phyloP scores from a whole-genome alignment of 345 rosid species.

The Viola odorata region DNA sequence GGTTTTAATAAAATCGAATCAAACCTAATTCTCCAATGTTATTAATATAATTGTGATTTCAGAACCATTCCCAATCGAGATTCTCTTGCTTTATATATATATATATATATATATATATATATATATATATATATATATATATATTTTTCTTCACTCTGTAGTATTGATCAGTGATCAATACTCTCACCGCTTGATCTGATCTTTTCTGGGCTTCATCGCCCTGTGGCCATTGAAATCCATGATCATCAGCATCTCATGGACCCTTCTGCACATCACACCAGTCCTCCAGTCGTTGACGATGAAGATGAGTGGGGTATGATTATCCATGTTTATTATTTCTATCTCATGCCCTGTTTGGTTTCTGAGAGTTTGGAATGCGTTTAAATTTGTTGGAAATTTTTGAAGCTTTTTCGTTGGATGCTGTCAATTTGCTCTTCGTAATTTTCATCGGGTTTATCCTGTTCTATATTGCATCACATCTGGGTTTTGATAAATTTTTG shows the following conservation, averaged over 20 bases:
- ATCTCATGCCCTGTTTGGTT: conserved; percentile 8
- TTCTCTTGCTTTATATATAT: not conserved
- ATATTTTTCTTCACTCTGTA: not conserved
- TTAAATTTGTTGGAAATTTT: conserved; percentile 1
- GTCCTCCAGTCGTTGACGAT: conserved; percentile 39
- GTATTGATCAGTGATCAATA: conserved; percentile 2
- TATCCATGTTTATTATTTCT: not conserved
- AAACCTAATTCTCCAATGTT: not conserved
- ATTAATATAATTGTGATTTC: not conserved
- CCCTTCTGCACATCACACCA: conserved; percentile 41
- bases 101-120: not conserved
- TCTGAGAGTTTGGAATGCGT: not conserved
- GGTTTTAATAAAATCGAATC: conserved; percentile 3
- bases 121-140: not conserved
- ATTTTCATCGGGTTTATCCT: not conserved
- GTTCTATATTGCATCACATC: no score
- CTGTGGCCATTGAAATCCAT: conserved; percentile 55
- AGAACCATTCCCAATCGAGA: not conserved
- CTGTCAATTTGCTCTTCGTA: not conserved
- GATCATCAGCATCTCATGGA: conserved; percentile 72
- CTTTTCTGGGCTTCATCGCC: conserved; percentile 45
- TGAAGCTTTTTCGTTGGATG: not conserved
- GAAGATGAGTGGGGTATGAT: conserved; percentile 83
- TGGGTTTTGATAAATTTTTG: not conserved
- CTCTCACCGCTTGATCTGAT: conserved; percentile 11